Evolutionary conservation across 768 basidiomycete species (phyloP), one percentile per base, ranked within the genome.

Genomic region (Mycena galericulata): DNA sequence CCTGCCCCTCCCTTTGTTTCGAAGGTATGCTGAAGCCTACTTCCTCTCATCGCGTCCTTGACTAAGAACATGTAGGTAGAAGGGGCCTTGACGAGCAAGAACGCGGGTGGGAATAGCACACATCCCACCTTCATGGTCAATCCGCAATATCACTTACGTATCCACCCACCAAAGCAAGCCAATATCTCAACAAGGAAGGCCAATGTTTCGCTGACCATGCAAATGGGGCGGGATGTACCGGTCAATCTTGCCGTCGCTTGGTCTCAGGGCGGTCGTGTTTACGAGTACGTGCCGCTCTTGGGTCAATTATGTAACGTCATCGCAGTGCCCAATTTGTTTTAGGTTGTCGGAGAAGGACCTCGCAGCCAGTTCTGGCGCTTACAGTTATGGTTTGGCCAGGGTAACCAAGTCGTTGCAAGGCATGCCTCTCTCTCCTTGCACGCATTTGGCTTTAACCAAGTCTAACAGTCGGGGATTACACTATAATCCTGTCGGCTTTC

Each of bases 121-220:
- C 84, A 89, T 70, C 89, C 94, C 1, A 91, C 92, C 0, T 98
- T 92, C 78, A 92, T 97, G 90, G 78, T 88, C 54, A 99, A 98
- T 75, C 97, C 97, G 0, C 95, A 98, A 75, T 98, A 94, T 78
- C 85, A 86, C 62, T 81, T 98, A 17, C 84, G 79, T 9, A 79
- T 97, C 22, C 80, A 84, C 59, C 81, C 87, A 5, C 73, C 79
- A 1, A 75, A 71, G 43, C 59, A 65, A 60, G 65, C 71, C 56
- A 41, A 30, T 43, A 9, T 57, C 53, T 22, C 46, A 26, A 57
- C 41, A 55, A 32, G 76, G 72, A 89, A 85, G 72, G 80, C 84
- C 9, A 77, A 76, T 11, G 75, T 87, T 11, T 74, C 81, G 10
- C 64, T 92, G 34, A 82, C 81, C 2, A 74, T 90, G 36, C 86